Conservation (phyloP, 1,284 basidiomycete genomes). For the Melampsora larici-populina region DNA sequence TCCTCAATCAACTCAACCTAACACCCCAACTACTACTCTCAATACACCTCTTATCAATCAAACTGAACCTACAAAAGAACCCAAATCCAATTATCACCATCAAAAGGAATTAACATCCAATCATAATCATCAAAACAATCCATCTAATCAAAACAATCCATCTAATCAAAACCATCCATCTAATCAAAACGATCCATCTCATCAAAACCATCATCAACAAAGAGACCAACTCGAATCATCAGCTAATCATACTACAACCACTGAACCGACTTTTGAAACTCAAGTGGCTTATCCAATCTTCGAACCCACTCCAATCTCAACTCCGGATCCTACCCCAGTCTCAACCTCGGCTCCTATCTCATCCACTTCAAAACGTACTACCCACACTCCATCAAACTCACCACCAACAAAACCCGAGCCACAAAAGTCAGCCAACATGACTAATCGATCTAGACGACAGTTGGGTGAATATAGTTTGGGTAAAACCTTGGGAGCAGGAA, state of each 20-base stretch:
- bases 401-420: neutral
- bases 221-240: neutral
- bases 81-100: neutral
- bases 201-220: neutral
- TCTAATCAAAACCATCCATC: neutral
- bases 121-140: too few relatives aligned
- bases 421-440: conserved; percentile 12
- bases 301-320: neutral
- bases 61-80: neutral
- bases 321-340: conserved; percentile 8
- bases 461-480: conserved; percentile 92
- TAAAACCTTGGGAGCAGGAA: conserved; percentile 94
- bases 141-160: neutral
- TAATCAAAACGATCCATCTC: neutral
- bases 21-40: neutral
- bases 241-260: neutral
- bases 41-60: neutral
- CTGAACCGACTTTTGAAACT: neutral
- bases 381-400: neutral
- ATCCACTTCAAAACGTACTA: neutral
- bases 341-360: neutral
- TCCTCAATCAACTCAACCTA: neutral
- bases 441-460: conserved; percentile 54
- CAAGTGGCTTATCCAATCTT: neutral
- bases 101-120: neutral